Percentiles rank a stretch among this genome's conserved stretches.
These are phyloP conservation scores for Blastocystis sp. DNA, from an alignment of 352 stramenopile species.

Conservation along the genomic window DNA sequence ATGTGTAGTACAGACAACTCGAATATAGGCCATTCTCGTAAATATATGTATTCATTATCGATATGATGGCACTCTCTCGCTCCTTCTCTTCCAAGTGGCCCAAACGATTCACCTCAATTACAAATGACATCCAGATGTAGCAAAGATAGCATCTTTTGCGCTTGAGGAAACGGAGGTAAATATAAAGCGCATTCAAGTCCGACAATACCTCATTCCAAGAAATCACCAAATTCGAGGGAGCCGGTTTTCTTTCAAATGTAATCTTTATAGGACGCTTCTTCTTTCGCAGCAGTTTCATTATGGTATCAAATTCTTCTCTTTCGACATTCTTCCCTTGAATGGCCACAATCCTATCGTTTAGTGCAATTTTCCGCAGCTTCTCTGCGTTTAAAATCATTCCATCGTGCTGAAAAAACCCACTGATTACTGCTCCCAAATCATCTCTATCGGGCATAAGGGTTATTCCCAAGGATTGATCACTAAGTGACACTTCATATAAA, in stretches of 20 bases:
- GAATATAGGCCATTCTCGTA: neutral
- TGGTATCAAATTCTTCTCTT: neutral
- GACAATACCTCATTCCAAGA: constrained; percentile 11
- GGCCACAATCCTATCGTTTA: constrained; percentile 15
- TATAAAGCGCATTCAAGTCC: neutral
- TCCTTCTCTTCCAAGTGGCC: neutral
- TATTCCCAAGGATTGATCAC: constrained; percentile 17
- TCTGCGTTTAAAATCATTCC: neutral
- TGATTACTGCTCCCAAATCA: neutral
- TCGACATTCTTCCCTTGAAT: constrained; percentile 9
- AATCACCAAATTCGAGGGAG: neutral
- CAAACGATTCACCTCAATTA: constrained; percentile 1
- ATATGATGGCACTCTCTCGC: neutral
- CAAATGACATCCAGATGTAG: constrained; percentile 1
- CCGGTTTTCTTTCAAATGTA: neutral
- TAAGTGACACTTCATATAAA: constrained; percentile 1
- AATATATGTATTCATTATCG: neutral
- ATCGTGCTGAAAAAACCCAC: constrained; percentile 24
- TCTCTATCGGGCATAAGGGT: neutral
- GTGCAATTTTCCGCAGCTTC: neutral
- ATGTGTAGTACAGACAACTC: neutral
- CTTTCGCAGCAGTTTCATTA: neutral
- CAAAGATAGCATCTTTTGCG: neutral
- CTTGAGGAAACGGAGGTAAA: neutral
- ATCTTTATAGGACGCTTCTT: constrained; percentile 37